Conservation (phyloP, 768 basidiomycete species). For the Naganishia friedmannii region DNA sequence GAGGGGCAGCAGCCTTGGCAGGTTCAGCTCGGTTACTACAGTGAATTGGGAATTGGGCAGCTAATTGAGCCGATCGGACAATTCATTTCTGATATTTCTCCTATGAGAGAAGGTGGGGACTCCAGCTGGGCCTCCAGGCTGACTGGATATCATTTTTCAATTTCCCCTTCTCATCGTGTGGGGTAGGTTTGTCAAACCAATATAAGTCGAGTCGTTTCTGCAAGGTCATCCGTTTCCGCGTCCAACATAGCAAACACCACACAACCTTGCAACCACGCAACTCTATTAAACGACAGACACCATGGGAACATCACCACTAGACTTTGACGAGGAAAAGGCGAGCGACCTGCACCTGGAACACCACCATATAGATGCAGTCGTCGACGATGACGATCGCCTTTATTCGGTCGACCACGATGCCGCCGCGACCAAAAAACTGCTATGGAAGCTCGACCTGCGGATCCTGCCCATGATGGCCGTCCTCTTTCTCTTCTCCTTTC, state of each 20-base stretch:
- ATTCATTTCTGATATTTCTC: no score
- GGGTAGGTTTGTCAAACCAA: no score
- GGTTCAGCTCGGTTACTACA: no score
- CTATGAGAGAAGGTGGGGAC: no score
- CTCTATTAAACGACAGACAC: not conserved
- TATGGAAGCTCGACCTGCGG: constrained; percentile 38
- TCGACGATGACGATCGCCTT: not conserved
- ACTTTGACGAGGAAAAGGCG: not conserved
- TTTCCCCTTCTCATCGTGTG: no score
- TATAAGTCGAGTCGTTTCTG: no score
- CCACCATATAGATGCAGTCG: not conserved
- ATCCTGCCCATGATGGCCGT: constrained; percentile 42
- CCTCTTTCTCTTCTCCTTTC: constrained; percentile 41
- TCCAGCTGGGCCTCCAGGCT: no score
- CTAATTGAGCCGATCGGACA: no score
- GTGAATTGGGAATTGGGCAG: no score
- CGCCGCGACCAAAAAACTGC: constrained; percentile 1
- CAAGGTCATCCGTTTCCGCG: no score
- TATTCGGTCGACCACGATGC: not conserved
- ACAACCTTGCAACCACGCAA: not conserved
- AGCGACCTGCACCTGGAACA: not conserved
- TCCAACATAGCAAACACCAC: not conserved
- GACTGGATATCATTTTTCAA: no score
- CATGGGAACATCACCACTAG: not conserved
- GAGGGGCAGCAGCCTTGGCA: no score